Evolutionary conservation across 352 stramenopile genomes (phyloP).

Genomic region (Sclerospora graminicola): DNA sequence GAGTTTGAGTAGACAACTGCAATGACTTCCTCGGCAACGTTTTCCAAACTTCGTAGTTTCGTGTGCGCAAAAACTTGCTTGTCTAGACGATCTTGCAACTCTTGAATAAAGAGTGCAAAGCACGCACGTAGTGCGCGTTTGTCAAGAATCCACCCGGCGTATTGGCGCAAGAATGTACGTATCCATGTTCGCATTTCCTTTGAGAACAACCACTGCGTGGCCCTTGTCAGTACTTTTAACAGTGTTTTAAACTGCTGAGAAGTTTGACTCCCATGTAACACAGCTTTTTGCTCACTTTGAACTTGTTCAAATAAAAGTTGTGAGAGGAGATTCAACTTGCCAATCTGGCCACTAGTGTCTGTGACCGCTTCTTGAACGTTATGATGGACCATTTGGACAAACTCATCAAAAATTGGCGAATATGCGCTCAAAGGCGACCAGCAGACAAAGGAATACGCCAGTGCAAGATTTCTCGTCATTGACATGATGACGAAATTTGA

Average conservation of each 20-base stretch:
- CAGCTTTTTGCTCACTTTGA: conserved; percentile 3
- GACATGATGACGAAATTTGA: conserved; percentile 24
- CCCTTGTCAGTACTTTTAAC: conserved; percentile 28
- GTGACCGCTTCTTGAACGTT: conserved; percentile 21
- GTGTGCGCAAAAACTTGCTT: conserved; percentile 33
- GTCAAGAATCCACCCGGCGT: conserved; percentile 21
- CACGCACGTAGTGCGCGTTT: conserved; percentile 33
- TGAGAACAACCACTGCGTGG: conserved; percentile 43
- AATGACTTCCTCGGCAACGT: conserved; percentile 53
- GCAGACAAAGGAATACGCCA: conserved; percentile 34
- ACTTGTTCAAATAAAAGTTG: conserved; percentile 32
- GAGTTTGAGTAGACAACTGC: conserved; percentile 47
- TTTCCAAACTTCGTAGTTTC: conserved; percentile 25
- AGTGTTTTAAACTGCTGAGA: conserved; percentile 29
- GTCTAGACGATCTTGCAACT: conserved; percentile 38
- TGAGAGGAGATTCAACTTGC: conserved; percentile 40
- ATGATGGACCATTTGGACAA: conserved; percentile 31
- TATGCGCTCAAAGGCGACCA: conserved; percentile 42
- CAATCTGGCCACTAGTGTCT: conserved; percentile 1
- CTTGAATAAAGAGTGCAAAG: conserved; percentile 32
- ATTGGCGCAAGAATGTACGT: conserved; percentile 31
- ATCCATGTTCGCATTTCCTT: conserved; percentile 31
- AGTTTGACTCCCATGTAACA: neutral
- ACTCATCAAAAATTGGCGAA: conserved; percentile 32
- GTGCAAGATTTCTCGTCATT: conserved; percentile 50